A percentile compares a stretch with the other conserved stretches of the same genome.
phyloP scores from a whole-genome alignment of 140 eudicot species.

The Oenanthe javanica region DNA sequence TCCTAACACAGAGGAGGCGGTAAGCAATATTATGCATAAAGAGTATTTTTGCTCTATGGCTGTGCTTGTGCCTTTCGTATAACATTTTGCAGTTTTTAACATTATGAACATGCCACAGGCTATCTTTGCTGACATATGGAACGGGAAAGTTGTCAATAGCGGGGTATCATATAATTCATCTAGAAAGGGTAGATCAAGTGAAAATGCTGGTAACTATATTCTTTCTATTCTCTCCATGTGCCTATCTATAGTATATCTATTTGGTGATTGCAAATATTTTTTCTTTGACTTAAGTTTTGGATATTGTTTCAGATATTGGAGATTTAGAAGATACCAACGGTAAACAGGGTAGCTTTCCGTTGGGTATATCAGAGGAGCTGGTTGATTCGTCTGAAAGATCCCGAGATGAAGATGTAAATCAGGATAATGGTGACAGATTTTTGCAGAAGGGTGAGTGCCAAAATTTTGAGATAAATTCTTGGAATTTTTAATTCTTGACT shows the following conservation, averaged over 20 bases:
- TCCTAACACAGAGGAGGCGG: slow-evolving; percentile 84
- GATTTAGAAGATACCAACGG: slow-evolving; percentile 20
- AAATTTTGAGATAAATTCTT: not conserved
- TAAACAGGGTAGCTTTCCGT: slow-evolving; percentile 8
- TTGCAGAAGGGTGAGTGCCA: slow-evolving; percentile 5
- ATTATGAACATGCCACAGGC: slow-evolving; percentile 28
- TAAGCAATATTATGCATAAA: slow-evolving; percentile 15
- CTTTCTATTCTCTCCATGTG: not conserved
- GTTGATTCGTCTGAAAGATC: slow-evolving; percentile 13
- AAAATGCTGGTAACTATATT: slow-evolving; percentile 22
- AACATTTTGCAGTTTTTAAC: not conserved
- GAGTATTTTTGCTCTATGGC: not conserved
- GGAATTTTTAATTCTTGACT: not conserved
- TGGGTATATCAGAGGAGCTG: slow-evolving; percentile 29
- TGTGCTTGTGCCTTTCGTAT: slow-evolving; percentile 1
- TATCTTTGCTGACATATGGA: slow-evolving; percentile 55
- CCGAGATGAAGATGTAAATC: slow-evolving; percentile 14
- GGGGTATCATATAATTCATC: slow-evolving; percentile 38
- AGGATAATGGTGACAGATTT: slow-evolving; percentile 24
- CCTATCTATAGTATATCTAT: not conserved
- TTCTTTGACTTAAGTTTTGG: not conserved
- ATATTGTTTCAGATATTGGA: slow-evolving; percentile 26
- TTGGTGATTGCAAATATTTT: not conserved
- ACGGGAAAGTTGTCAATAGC: slow-evolving; percentile 53
- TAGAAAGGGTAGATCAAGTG: slow-evolving; percentile 35